These are phyloP conservation scores for Pisolithus orientalis DNA, from an alignment of 768 basidiomycete genomes.

Conservation along the genomic window DNA sequence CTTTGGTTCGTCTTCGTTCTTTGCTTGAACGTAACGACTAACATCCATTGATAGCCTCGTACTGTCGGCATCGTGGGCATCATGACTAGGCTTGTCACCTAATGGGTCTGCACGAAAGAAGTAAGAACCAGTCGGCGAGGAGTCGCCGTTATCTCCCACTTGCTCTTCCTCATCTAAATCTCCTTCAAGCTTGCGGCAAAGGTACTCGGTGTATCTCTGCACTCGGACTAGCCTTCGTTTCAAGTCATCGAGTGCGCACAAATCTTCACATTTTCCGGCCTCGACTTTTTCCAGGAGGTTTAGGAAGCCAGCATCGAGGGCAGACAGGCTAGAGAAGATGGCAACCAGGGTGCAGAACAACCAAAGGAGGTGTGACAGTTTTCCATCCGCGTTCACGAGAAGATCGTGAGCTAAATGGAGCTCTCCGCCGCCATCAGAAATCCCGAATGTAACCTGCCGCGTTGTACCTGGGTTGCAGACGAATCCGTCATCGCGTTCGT, in stretches of 20 bases:
- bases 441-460: constrained; percentile 5
- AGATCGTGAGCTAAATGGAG: constrained; percentile 19
- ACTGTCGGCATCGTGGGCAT: constrained; percentile 15
- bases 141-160: constrained; percentile 7
- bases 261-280: constrained; percentile 7
- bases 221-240: constrained; percentile 20
- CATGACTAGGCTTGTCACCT: constrained; percentile 1
- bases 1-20: neutral
- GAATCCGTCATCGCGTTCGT: constrained; percentile 18
- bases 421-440: constrained; percentile 10
- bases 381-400: constrained; percentile 45
- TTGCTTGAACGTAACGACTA: neutral
- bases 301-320: constrained; percentile 9
- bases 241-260: constrained; percentile 11
- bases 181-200: constrained; percentile 10
- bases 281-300: constrained; percentile 11
- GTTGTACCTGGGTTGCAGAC: constrained; percentile 23
- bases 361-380: constrained; percentile 47
- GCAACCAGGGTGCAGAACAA: constrained; percentile 32
- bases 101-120: constrained; percentile 15
- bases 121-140: constrained; percentile 15
- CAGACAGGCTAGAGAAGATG: constrained; percentile 10
- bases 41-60: constrained; percentile 9
- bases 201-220: constrained; percentile 17
- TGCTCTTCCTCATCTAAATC: constrained; percentile 3